Evolutionary conservation across 1,284 basidiomycete species (phyloP).

Genomic region (Cutaneotrichosporon cutaneum): DNA sequence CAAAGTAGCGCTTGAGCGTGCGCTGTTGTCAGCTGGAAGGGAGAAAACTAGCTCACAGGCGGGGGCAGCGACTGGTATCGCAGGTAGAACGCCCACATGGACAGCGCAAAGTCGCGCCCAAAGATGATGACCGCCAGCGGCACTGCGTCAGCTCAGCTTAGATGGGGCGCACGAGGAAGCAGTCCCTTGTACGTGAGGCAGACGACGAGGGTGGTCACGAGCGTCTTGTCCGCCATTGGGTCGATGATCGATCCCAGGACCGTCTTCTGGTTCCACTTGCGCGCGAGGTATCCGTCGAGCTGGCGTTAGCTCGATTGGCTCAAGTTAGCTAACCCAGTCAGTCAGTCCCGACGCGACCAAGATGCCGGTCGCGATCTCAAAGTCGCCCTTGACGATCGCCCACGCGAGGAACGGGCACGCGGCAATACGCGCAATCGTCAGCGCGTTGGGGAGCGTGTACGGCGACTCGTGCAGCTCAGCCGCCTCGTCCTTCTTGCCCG

Average conservation of each 20-base stretch:
- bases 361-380: slow-evolving; percentile 72
- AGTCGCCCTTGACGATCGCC: slow-evolving; percentile 83
- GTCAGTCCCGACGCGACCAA: slow-evolving; percentile 86
- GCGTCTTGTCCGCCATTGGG: slow-evolving; percentile 92
- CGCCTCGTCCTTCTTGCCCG: background rate
- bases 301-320: slow-evolving; percentile 41
- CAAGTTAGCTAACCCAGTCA: slow-evolving; percentile 74
- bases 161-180: slow-evolving; percentile 66
- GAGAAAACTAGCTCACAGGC: slow-evolving; percentile 60
- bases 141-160: slow-evolving; percentile 56
- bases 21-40: slow-evolving; percentile 60
- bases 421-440: slow-evolving; percentile 81
- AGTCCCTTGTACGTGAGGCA: slow-evolving; percentile 79
- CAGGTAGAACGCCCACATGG: slow-evolving; percentile 88
- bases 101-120: slow-evolving; percentile 82
- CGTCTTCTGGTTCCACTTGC: slow-evolving; percentile 77
- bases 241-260: slow-evolving; percentile 94
- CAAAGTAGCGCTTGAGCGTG: slow-evolving; percentile 89
- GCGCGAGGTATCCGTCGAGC: slow-evolving; percentile 87
- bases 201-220: slow-evolving; percentile 92
- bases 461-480: slow-evolving; percentile 72
- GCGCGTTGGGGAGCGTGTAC: slow-evolving; percentile 88
- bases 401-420: slow-evolving; percentile 88
- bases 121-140: slow-evolving; percentile 82
- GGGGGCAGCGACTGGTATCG: slow-evolving; percentile 83